These are phyloP conservation scores for Tylopilus sp. DNA, from an alignment of 768 basidiomycete species.

Conservation along the genomic window DNA sequence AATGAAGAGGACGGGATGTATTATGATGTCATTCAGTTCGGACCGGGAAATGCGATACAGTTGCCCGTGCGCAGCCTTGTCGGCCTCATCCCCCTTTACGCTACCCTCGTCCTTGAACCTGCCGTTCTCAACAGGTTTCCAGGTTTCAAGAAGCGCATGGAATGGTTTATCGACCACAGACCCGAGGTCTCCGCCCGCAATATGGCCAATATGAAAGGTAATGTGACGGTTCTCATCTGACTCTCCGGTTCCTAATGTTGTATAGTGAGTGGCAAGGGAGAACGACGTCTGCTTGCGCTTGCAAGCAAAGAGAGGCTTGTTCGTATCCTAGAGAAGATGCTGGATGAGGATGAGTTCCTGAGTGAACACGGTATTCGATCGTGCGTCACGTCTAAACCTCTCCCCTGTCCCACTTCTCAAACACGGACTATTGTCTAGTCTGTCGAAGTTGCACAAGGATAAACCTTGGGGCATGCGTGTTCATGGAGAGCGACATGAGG, in stretches of 20 bases:
- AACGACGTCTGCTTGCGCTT: constrained; percentile 84
- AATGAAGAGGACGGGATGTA: constrained; percentile 97
- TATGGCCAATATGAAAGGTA: constrained; percentile 95
- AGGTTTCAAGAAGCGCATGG: constrained; percentile 97
- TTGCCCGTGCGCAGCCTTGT: constrained; percentile 92
- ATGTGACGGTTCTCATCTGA: constrained; percentile 5
- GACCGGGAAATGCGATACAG: constrained; percentile 77
- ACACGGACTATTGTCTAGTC: constrained; percentile 37
- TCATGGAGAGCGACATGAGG: constrained; percentile 86
- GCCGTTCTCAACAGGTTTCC: constrained; percentile 86
- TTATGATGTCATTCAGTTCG: constrained; percentile 94
- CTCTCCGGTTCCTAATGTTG: not conserved
- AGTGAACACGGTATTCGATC: constrained; percentile 95
- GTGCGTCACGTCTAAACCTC: constrained; percentile 45
- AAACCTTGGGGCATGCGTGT: constrained; percentile 95
- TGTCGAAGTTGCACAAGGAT: constrained; percentile 88
- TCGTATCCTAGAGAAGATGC: constrained; percentile 90
- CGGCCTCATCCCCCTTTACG: constrained; percentile 96
- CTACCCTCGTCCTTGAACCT: constrained; percentile 91
- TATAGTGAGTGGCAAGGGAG: constrained; percentile 63
- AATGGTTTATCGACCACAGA: constrained; percentile 98
- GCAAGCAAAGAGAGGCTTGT: constrained; percentile 89
- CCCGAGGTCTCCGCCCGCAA: constrained; percentile 84
- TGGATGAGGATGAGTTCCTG: constrained; percentile 95
- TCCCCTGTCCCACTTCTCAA: constrained; percentile 1